Evolutionary conservation across 1,284 basidiomycete species (phyloP).

Genomic region (Naganishia sp.): DNA sequence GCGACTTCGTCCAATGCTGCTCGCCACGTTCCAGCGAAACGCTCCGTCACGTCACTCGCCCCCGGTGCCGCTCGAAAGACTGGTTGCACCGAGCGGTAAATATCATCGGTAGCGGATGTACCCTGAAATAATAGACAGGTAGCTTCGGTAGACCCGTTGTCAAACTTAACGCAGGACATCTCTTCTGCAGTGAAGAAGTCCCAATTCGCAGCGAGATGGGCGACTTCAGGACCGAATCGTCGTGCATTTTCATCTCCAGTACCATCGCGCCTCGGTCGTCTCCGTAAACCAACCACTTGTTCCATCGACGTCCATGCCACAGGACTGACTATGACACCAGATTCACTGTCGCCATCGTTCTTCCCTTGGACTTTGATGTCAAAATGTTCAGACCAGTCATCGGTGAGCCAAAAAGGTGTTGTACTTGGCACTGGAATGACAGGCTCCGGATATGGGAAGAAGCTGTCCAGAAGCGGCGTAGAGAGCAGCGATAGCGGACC

Average conservation of each 20-base stretch:
- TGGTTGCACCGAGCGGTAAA: conserved; percentile 9
- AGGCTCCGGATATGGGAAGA: conserved; percentile 50
- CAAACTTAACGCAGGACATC: conserved; percentile 9
- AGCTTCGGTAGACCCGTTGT: neutral
- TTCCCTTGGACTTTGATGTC: neutral
- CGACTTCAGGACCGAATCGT: neutral
- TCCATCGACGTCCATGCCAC: conserved; percentile 28
- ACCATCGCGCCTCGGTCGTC: neutral
- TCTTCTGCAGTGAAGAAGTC: conserved; percentile 1
- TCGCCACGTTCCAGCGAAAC: conserved; percentile 9
- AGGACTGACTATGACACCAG: conserved; percentile 18
- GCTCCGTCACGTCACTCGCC: neutral
- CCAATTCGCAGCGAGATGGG: conserved; percentile 11
- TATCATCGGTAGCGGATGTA: neutral
- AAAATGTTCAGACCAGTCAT: conserved; percentile 33
- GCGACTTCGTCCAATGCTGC: neutral
- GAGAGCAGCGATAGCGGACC: conserved; percentile 42
- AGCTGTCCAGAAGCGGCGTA: conserved; percentile 45
- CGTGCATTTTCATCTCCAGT: neutral
- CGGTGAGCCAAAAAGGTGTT: conserved; percentile 22
- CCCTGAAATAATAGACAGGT: neutral
- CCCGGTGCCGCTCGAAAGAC: neutral
- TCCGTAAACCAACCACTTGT: conserved; percentile 1
- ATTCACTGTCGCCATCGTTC: neutral
- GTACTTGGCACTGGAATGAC: conserved; percentile 39